Base-by-base conservation (phyloP, 129 eudicot genomes). In the Apium graveolens region DNA sequence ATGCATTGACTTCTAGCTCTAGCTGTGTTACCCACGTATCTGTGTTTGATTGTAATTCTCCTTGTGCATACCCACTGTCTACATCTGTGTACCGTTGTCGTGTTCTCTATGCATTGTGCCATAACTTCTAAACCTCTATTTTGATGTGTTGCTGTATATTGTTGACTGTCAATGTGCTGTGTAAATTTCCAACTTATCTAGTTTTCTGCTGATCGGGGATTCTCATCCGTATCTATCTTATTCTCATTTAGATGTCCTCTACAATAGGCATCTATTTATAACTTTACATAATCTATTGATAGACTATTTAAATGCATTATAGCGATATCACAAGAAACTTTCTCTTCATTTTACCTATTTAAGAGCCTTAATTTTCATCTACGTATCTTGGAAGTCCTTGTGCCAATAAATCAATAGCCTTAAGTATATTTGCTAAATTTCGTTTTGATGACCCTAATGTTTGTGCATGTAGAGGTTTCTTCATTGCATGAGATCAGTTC, bases 401-500 rank as follows among this genome's bases (percentile, higher is more conserved):
- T 5, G 9, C n/a, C 10, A 39, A 42, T 2, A 17, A 66, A 27
- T 31, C 38, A 32, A 11, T 73, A 27, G 27, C 27, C 10, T 7
- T n/a, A 48, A 44, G 16, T 13, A 26, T 29, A 43, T 60, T 31
- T 11, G 20, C 7, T 5, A 62, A 77, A 69, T 39, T 72, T 73
- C 69, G 73, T 26, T 80, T 75, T 7, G 26, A 26, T 73, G 77
- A 42, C 57, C 13, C 44, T 73, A 24, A 73, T 81, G 77, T 51
- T 63, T 62, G 31, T 83, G 24, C 62, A 78, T 75, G 76, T 79
- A 95, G 99, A 92, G 97, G 83, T 95, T 95, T 80, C 71, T 80
- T 29, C 99, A 88, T 84, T 90, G 92, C 26, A 95, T 92, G 83
- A 88, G 99, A 84, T 91, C 97, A 65, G 86, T 95, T 86, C 99